These are phyloP conservation scores for Colletotrichum theobromicola DNA, from an alignment of 2,329 filamentous ascomycete genomes.

Conservation along the genomic window DNA sequence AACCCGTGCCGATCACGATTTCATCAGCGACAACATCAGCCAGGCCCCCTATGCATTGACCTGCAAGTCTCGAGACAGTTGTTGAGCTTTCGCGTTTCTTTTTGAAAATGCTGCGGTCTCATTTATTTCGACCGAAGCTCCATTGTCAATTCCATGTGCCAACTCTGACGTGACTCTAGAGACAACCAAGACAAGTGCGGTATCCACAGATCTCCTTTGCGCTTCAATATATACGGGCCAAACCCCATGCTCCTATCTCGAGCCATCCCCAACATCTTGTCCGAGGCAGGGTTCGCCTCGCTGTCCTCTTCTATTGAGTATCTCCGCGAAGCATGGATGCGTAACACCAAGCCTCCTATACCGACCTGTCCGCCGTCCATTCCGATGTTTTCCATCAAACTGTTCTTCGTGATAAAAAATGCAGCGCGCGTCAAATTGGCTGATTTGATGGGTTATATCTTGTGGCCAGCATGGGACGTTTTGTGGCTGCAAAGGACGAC, in stretches of 20 bases:
- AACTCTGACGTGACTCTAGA: not conserved
- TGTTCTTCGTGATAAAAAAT: not conserved
- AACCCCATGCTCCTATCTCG: not conserved
- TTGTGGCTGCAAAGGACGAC: no score
- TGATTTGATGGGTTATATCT: no score
- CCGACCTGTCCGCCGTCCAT: no score
- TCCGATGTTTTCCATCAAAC: no score
- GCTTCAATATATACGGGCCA: not conserved
- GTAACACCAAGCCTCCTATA: not conserved
- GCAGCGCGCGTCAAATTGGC: no score
- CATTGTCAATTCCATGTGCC: not conserved
- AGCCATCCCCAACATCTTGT: not conserved
- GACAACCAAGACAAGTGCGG: not conserved
- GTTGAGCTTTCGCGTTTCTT: not conserved
- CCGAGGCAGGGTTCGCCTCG: not conserved
- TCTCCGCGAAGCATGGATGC: not conserved
- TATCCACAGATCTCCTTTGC: not conserved
- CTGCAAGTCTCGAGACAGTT: not conserved
- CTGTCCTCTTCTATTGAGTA: not conserved
- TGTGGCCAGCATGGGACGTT: no score
- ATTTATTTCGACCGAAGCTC: not conserved
- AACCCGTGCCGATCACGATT: not conserved
- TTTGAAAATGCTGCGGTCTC: not conserved
- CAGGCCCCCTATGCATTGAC: not conserved
- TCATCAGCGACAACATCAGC: not conserved